Base-by-base conservation (phyloP, 345 rosid genomes). In the Citrus mangshanensis region DNA sequence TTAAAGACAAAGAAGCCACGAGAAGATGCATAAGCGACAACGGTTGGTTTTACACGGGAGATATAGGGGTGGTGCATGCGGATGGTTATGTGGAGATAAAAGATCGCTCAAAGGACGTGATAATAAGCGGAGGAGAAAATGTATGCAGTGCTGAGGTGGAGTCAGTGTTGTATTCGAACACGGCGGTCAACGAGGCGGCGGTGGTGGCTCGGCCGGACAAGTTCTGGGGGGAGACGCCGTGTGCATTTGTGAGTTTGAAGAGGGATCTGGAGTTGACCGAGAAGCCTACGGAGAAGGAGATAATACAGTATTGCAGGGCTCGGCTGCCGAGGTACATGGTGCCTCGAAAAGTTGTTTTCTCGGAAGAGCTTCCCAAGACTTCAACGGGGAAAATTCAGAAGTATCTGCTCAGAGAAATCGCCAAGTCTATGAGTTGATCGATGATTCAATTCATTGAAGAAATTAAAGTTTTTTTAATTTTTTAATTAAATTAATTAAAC, bases 161-260 rank as follows among this genome's bases (percentile, higher is more conserved):
- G 12, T 69, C 73, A 5, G n/a, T 69, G 30, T 0, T 69, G 30
- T 69, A 40, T 14, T 42, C 56, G 22, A 46, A 69, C 10, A 21
- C 32, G 21, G 56, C 12, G 22, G 34, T 42, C 6, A 9, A 42
- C 6, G 56, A 69, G 19, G 73, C 22, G 3, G 9, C 73, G 0
- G 56, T 69, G 32, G 56, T 69, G 56, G 73, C 35, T 1, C 21
- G 34, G 22, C 73, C 73, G 34, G 55, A 69, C 21, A n/a, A 14
- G 4, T 42, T n/a, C 21, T 69, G 73, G 73, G 58, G 51, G 18
- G 73, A 69, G 46, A 69, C 58, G 7, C 73, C 73, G 2, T 69
- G 73, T 42, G 73, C 73, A 3, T 69, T 69, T 42, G 35, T 69
- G 34, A 42, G 58, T 42, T 69, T 69, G 73, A 69, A 42, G 56